Percentiles rank a stretch among this genome's conserved stretches.
Conservation (phyloP, 306 rosid genomes). For the Arachis stenosperma region DNA sequence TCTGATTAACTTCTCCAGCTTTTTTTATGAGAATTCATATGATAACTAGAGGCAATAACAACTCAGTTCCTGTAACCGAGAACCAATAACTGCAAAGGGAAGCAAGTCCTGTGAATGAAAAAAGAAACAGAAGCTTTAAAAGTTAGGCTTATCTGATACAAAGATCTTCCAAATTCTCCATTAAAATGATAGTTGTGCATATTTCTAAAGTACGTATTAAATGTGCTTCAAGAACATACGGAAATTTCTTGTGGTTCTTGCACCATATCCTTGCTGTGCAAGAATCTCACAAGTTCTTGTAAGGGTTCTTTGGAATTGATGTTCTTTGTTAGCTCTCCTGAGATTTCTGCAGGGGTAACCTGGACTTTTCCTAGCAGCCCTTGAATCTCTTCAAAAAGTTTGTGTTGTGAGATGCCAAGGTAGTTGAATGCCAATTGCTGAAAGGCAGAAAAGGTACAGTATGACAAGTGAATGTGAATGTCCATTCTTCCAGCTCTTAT, state of each 20-base stretch:
- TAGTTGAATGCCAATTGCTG: slow-evolving; percentile 36
- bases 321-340: slow-evolving; percentile 49
- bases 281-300: slow-evolving; percentile 41
- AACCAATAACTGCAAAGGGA: no score
- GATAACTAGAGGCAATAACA: no score
- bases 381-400: slow-evolving; percentile 47
- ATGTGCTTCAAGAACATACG: no score
- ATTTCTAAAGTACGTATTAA: no score
- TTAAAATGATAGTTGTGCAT: no score
- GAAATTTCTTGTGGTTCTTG: not conserved
- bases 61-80: no score
- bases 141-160: no score
- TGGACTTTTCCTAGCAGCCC: slow-evolving; percentile 45
- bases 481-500: slow-evolving; percentile 67
- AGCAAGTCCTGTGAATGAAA: no score
- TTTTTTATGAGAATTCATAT: no score
- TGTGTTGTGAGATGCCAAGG: slow-evolving; percentile 42
- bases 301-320: slow-evolving; percentile 23
- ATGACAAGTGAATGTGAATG: slow-evolving; percentile 48
- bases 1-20: no score
- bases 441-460: slow-evolving; percentile 48
- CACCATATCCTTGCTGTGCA: slow-evolving; percentile 6
- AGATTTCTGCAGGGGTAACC: slow-evolving; percentile 57
- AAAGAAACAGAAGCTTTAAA: no score
- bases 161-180: no score